Evolutionary conservation across 2,329 filamentous ascomycete genomes (phyloP), one percentile per base, ranked within the genome.

Genomic region (Xylaria hypoxylon): DNA sequence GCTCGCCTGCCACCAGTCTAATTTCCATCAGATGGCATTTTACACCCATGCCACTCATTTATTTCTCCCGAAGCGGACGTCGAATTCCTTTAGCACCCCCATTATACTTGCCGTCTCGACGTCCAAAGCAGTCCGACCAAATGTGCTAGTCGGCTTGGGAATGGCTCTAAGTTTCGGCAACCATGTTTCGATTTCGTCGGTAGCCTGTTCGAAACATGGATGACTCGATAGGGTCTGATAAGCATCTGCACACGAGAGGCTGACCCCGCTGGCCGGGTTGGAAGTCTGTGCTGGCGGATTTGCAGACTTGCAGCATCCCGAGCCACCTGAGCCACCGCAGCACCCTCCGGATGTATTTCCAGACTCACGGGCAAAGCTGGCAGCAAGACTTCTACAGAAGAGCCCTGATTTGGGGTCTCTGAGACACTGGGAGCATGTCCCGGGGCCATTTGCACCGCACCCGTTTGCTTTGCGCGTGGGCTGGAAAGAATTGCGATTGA

Each of bases 81-180:
- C 92, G 79, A 94, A 94, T 69, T 92, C 90, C 78, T 92, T 92
- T 66, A 94, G 80, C n/a, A 94, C 92, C 47, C 90, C 90, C 92
- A 94, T 94, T 61, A 94, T 93, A 77, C 91, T 94, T 0, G 92
- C 92, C 6, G 92, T 91, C 79, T 94, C 92, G 17, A 94, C 91
- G 77, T 94, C 92, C 73, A 94, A 89, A 1, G 91, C 89, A 47
- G 85, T 85, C 62, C 82, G 82, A 67, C 80, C 79, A 60, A 77
- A 77, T 61, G 77, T 75, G 57, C 79, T 79, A 71, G 61, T 71
- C 63, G 62, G 64, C 64, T 79, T 77, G 2, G 84, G 85, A 0
- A 85, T 84, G 19, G 90, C 89, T 75, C 88, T 87, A 17, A 94
- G 85, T 77, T 90, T 90, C 1, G 91, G 91, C 59, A 94, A 81